Percentiles rank a stretch among this genome's conserved stretches.
Conservation (phyloP, 345 rosid species). For the Hirschfeldia incana region DNA sequence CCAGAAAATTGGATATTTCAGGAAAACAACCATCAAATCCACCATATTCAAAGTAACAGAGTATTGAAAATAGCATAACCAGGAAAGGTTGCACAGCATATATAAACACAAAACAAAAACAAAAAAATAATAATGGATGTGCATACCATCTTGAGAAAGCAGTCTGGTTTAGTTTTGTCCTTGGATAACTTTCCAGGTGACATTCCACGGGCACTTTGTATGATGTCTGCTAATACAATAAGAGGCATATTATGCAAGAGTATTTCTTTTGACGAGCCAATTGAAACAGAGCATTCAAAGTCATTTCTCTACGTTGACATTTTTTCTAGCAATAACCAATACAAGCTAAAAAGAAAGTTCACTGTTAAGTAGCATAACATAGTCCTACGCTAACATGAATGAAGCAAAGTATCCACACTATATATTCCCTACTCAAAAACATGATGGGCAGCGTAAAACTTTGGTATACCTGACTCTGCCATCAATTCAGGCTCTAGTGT, state of each 20-base stretch:
- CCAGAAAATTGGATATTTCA: neutral
- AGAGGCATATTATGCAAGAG: conserved; percentile 9
- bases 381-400: conserved; percentile 12
- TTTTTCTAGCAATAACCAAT: conserved; percentile 13
- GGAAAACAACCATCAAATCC: conserved; percentile 7
- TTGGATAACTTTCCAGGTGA: conserved; percentile 58
- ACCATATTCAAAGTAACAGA: conserved; percentile 8
- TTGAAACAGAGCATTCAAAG: conserved; percentile 6
- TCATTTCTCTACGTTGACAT: neutral
- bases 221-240: conserved; percentile 47
- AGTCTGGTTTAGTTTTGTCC: conserved; percentile 58
- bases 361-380: conserved; percentile 1
- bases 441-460: neutral
- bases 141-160: conserved; percentile 88
- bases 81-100: neutral
- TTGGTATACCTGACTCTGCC: conserved; percentile 50
- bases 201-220: conserved; percentile 72
- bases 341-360: neutral
- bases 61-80: neutral
- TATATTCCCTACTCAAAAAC: neutral
- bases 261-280: neutral
- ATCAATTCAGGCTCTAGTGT: conserved; percentile 30
- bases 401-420: neutral
- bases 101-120: neutral
- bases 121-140: neutral